Evolutionary conservation across 257 asterid species (phyloP).

Genomic region (Solanum dulcamara): DNA sequence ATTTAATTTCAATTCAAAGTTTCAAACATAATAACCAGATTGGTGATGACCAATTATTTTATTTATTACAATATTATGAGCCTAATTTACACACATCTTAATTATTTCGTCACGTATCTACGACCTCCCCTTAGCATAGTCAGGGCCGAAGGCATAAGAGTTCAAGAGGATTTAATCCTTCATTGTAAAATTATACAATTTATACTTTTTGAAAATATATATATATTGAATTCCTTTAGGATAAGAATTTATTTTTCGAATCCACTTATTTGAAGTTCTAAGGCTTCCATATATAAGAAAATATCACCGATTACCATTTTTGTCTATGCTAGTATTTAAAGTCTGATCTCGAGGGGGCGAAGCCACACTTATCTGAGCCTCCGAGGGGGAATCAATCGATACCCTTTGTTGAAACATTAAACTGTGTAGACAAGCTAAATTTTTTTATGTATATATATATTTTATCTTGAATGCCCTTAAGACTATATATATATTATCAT

Average conservation of each 20-base stretch:
- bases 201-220: background rate
- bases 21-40: background rate
- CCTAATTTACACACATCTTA: accelerated
- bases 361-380: background rate
- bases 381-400: background rate
- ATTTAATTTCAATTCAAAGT: background rate
- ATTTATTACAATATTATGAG: background rate
- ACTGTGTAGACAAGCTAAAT: background rate
- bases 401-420: too few species aligned
- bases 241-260: background rate
- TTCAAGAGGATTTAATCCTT: background rate
- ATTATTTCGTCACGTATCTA: background rate
- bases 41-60: background rate
- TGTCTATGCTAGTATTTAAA: background rate
- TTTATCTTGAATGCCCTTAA: background rate
- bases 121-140: background rate
- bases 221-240: background rate
- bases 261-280: background rate
- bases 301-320: background rate
- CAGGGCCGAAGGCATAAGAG: background rate
- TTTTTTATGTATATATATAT: background rate
- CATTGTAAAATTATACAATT: background rate
- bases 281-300: background rate
- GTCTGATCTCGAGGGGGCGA: background rate
- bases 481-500: background rate